These are phyloP conservation scores for Phytophthora meadii DNA, from an alignment of 352 stramenopile genomes.

Conservation along the genomic window DNA sequence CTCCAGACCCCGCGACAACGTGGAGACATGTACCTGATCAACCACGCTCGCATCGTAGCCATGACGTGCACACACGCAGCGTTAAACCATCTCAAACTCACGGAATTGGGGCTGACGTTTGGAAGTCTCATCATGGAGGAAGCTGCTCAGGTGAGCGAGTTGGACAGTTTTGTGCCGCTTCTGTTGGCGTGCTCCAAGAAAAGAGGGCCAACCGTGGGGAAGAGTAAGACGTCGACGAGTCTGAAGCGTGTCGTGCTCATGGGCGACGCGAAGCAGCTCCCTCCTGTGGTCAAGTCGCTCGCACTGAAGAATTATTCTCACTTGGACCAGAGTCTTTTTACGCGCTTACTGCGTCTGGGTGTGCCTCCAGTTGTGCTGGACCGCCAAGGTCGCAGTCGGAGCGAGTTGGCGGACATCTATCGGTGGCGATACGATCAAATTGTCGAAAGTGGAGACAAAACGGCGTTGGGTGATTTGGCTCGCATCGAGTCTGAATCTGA, in stretches of 20 bases:
- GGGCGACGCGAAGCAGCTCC: slow-evolving; percentile 93
- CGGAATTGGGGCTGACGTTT: slow-evolving; percentile 83
- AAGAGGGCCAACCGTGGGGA: not conserved
- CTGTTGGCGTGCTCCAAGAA: slow-evolving; percentile 77
- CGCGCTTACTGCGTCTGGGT: slow-evolving; percentile 93
- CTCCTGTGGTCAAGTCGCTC: slow-evolving; percentile 91
- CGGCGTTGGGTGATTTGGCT: slow-evolving; percentile 36
- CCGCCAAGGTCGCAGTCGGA: slow-evolving; percentile 88
- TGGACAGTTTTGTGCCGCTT: slow-evolving; percentile 94
- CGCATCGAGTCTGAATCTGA: slow-evolving; percentile 18
- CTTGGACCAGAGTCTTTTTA: slow-evolving; percentile 96
- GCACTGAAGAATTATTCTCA: slow-evolving; percentile 90
- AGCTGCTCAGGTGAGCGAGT: slow-evolving; percentile 94
- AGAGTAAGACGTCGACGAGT: slow-evolving; percentile 12
- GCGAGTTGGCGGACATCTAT: slow-evolving; percentile 91
- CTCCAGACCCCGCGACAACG: slow-evolving; percentile 92
- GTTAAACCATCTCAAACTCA: slow-evolving; percentile 85
- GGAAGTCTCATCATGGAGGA: slow-evolving; percentile 96
- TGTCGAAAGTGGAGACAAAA: slow-evolving; percentile 14
- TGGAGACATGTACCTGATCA: slow-evolving; percentile 95
- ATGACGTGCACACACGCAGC: slow-evolving; percentile 97
- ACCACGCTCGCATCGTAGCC: slow-evolving; percentile 94
- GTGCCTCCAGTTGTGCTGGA: slow-evolving; percentile 93
- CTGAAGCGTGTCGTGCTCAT: slow-evolving; percentile 96
- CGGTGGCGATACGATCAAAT: slow-evolving; percentile 73